Base-by-base conservation (phyloP, 768 basidiomycete species). In the Mycena pura region DNA sequence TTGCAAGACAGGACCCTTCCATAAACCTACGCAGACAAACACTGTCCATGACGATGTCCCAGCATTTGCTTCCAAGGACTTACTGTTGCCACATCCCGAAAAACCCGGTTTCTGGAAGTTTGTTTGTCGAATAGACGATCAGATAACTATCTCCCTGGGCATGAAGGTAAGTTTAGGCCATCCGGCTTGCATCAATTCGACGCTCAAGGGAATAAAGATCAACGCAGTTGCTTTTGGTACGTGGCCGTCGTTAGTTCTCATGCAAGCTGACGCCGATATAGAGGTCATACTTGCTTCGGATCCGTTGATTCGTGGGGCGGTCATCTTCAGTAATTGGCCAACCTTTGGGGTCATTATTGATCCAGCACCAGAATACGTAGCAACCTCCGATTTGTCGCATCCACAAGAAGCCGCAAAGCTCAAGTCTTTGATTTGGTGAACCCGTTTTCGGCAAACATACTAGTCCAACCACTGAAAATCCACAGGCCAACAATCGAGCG, bases 81-180 rank as follows among this genome's bases (percentile, higher is more conserved):
- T 52, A 13, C 50, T 52, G 1, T 14, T 40, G 27, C 50, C 38
- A 3, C 50, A 52, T 13, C 50, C 38, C 5, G n/a, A 27, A 19
- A 39, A 52, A 27, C 17, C 38, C 9, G 50, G 38, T n/a, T 52
- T 52, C 38, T 52, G 50, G 50, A 52, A 52, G n/a, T 52, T 19
- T 19, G 39, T 40, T 28, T 25, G 50, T 14, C 24, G 50, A 40
- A 29, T 40, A 39, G 50, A 52, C 10, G 50, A 52, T 21, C 50
- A 52, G 17, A 28, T 25, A 28, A 27, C 27, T 11, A 36, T 52
- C 9, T 21, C 17, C 4, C 28, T 9, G 9, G 50, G 38, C 17
- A 50, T 52, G 50, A 52, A 40, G 38, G 50, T 52, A 40, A 7
- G 36, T 10, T n/a, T n/a, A n/a, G n/a, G n/a, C n/a, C n/a, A n/a